Evolutionary conservation across 164 flowering plant genomes (phyloP), one percentile per base, ranked within the genome.

Genomic region (Akebia trifoliata): DNA sequence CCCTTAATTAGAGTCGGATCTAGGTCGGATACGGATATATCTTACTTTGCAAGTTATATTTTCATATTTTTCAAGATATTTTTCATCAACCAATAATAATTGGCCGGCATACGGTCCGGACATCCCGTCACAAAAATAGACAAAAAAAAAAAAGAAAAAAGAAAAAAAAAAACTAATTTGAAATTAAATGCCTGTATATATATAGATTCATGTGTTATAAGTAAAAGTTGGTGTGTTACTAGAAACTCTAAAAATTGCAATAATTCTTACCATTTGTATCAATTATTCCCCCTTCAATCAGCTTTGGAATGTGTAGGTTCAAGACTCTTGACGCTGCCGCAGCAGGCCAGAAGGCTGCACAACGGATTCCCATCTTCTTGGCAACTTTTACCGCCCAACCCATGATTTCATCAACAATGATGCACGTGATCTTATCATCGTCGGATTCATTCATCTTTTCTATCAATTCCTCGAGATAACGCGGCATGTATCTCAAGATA

Each of bases 311-410:
- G n/a, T 48, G 34, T n/a, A 29, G 17, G 1, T 2, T 6, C 2
- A 51, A 10, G 18, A 59, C 59, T n/a, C 32, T 42, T 21, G 8
- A 6, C 0, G 12, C 39, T 2, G 46, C 62, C 8, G 62, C 31
- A 1, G 59, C 32, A 0, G 67, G 47, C 45, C 20, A 62, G 9
- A 68, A 57, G 29, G 47, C 66, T 0, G 57, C 67, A 4, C 24
- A 2, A 11, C 34, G 31, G 7, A 68, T 57, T 10, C 66, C 66
- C 54, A 62, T 26, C 66, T 52, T 62, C 34, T 36, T 15, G 2
- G 63, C 63, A 1, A 68, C 56, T 3, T 57, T 48, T 1, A 68
- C 2, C 0, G 42, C 66, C 53, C 57, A 56, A 2, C 42, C 59
- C 31, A 42, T 36, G 25, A 14, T 7, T 2, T 0, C 42, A 49